Evolutionary conservation across 495 filamentous ascomycete species (phyloP).

Genomic region (Apodospora peruviana): DNA sequence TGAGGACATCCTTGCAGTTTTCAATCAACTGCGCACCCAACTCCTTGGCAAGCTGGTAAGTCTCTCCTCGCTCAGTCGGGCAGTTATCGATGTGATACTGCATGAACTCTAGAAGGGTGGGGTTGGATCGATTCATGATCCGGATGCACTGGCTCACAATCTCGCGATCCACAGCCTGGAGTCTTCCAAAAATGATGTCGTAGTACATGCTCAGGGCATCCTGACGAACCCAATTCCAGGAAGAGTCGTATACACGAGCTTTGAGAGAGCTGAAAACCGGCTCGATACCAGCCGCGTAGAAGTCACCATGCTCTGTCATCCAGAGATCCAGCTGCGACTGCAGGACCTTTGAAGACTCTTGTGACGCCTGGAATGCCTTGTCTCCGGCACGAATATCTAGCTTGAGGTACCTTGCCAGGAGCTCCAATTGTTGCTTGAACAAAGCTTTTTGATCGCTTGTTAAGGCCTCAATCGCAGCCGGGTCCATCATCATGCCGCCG

Average conservation of each 20-base stretch:
- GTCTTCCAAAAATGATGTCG: constrained; percentile 95
- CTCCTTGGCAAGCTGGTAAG: constrained; percentile 92
- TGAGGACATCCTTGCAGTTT: constrained; percentile 91
- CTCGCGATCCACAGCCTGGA: constrained; percentile 90
- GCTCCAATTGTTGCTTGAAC: constrained; percentile 96
- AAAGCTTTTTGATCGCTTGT: constrained; percentile 92
- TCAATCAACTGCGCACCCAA: constrained; percentile 93
- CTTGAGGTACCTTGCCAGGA: constrained; percentile 93
- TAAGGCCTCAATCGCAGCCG: constrained; percentile 90
- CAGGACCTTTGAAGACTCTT: constrained; percentile 76
- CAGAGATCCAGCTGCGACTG: constrained; percentile 93
- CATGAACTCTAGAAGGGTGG: constrained; percentile 95
- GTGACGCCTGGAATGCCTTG: constrained; percentile 78
- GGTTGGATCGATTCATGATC: constrained; percentile 99
- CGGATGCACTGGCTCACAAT: constrained; percentile 98
- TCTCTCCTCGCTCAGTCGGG: constrained; percentile 92
- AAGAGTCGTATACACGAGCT: constrained; percentile 93
- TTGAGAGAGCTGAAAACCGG: constrained; percentile 90
- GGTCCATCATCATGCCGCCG: constrained; percentile 97
- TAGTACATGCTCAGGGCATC: constrained; percentile 98
- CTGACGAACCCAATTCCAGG: constrained; percentile 98
- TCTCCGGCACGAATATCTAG: constrained; percentile 93
- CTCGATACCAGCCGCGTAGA: constrained; percentile 92
- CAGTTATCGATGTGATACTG: constrained; percentile 99
- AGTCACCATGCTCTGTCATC: constrained; percentile 91